These are phyloP conservation scores for Neospermospora avenae DNA, from an alignment of 2,329 filamentous ascomycete species.

Conservation along the genomic window DNA sequence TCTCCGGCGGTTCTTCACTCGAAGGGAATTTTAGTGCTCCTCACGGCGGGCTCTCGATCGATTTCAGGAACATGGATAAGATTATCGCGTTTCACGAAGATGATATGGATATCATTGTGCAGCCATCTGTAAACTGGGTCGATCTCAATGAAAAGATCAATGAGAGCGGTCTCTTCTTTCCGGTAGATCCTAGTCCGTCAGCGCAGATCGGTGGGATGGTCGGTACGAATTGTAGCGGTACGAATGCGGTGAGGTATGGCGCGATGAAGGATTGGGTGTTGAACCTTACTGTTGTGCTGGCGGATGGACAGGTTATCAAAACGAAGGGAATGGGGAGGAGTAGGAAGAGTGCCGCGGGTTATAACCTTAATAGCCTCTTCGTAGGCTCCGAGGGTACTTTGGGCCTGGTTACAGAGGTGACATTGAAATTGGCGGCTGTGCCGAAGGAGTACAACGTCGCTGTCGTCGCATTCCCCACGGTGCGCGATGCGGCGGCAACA, in stretches of 20 bases:
- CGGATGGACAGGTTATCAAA: constrained; percentile 75
- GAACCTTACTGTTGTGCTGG: constrained; percentile 75
- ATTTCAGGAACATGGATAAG: constrained; percentile 82
- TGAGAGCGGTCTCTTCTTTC: constrained; percentile 78
- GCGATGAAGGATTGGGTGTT: constrained; percentile 89
- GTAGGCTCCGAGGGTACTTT: constrained; percentile 79
- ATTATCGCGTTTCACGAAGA: constrained; percentile 76
- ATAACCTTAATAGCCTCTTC: constrained; percentile 76
- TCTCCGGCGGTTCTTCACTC: constrained; percentile 72
- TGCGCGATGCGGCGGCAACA: constrained; percentile 69
- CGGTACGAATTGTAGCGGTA: constrained; percentile 72
- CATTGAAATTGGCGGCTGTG: constrained; percentile 71
- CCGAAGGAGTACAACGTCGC: constrained; percentile 74
- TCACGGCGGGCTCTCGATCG: constrained; percentile 76
- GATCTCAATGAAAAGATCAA: constrained; percentile 70
- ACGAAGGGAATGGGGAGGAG: constrained; percentile 67
- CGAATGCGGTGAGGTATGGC: constrained; percentile 75
- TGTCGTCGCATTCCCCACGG: constrained; percentile 72
- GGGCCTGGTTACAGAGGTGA: constrained; percentile 79
- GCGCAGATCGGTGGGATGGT: constrained; percentile 82
- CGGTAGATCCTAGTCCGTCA: constrained; percentile 69
- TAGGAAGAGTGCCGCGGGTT: constrained; percentile 76
- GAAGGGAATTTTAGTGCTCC: constrained; percentile 89
- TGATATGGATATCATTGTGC: constrained; percentile 89
- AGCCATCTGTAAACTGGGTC: constrained; percentile 86